Conservation (phyloP, 306 rosid genomes). For the Cicer yamashitae region DNA sequence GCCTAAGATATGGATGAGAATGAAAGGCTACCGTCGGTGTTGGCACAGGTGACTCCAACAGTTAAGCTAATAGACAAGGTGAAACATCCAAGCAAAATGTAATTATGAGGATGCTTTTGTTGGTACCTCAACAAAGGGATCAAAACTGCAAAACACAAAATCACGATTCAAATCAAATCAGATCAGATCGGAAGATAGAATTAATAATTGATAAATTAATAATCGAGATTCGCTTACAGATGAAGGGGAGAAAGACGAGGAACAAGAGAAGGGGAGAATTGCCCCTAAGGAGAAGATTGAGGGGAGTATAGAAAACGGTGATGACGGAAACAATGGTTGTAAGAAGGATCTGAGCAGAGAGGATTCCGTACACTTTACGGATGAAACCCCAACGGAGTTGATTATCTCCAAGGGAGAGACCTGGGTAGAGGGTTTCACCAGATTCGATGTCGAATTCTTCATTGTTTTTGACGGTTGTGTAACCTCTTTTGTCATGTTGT, state of each 20-base stretch:
- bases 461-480: slow-evolving; percentile 56
- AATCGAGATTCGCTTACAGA: slow-evolving; percentile 55
- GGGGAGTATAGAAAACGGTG: slow-evolving; percentile 74
- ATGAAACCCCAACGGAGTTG: slow-evolving; percentile 98
- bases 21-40: slow-evolving; percentile 68
- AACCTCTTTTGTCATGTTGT: slow-evolving; percentile 35
- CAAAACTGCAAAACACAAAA: slow-evolving; percentile 65
- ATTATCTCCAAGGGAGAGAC: slow-evolving; percentile 76
- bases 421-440: slow-evolving; percentile 82
- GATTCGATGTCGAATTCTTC: slow-evolving; percentile 73
- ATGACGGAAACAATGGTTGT: slow-evolving; percentile 78
- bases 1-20: background rate
- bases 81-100: slow-evolving; percentile 86
- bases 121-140: slow-evolving; percentile 84
- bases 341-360: slow-evolving; percentile 79
- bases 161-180: background rate
- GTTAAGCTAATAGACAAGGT: slow-evolving; percentile 79
- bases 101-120: slow-evolving; percentile 87
- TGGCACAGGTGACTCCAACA: slow-evolving; percentile 82
- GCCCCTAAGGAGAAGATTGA: slow-evolving; percentile 81
- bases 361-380: slow-evolving; percentile 93
- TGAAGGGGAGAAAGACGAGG: slow-evolving; percentile 77
- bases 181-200: background rate
- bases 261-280: slow-evolving; percentile 73
- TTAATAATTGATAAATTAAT: background rate